Percentiles rank a stretch among this genome's conserved stretches.
Conservation (phyloP, 805 yeast genomes). For the Suhomyces sp. region DNA sequence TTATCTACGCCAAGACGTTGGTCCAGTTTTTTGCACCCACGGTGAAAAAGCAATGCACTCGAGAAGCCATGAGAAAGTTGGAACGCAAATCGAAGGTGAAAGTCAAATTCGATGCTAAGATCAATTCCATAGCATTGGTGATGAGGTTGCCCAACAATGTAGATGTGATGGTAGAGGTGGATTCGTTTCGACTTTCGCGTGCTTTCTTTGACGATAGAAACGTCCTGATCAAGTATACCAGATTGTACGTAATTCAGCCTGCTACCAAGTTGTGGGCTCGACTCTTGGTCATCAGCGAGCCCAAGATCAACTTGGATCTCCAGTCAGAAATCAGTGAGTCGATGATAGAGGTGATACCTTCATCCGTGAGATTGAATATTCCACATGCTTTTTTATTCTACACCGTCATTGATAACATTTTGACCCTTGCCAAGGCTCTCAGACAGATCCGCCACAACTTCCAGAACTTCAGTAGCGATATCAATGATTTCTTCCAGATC, state of each 20-base stretch:
- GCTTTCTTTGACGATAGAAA: slow-evolving; percentile 23
- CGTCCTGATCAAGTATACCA: slow-evolving; percentile 30
- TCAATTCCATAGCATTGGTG: slow-evolving; percentile 39
- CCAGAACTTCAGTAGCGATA: slow-evolving; percentile 22
- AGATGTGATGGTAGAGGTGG: slow-evolving; percentile 46
- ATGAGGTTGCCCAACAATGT: slow-evolving; percentile 46
- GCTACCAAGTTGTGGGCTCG: slow-evolving; percentile 41
- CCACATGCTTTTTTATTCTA: slow-evolving; percentile 77
- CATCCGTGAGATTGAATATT: slow-evolving; percentile 49
- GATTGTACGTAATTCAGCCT: slow-evolving; percentile 53
- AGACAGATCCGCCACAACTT: slow-evolving; percentile 58
- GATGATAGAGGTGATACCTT: slow-evolving; percentile 23
- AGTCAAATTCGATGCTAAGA: slow-evolving; percentile 28
- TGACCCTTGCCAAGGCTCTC: slow-evolving; percentile 63
- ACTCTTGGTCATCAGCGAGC: slow-evolving; percentile 31
- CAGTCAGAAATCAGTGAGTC: slow-evolving; percentile 6
- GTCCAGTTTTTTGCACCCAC: slow-evolving; percentile 33
- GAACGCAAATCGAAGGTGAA: slow-evolving; percentile 14
- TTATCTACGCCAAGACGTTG: slow-evolving; percentile 35
- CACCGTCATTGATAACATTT: slow-evolving; percentile 73
- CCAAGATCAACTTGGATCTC: slow-evolving; percentile 20
- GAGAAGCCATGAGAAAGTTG: slow-evolving; percentile 23
- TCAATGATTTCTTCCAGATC: slow-evolving; percentile 31
- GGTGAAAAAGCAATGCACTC: slow-evolving; percentile 24
- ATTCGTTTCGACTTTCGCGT: slow-evolving; percentile 26